A percentile compares a stretch with the other conserved stretches of the same genome.
Conservation (phyloP, 371 early-diverging fungal species). For the Mortierella sp. region DNA sequence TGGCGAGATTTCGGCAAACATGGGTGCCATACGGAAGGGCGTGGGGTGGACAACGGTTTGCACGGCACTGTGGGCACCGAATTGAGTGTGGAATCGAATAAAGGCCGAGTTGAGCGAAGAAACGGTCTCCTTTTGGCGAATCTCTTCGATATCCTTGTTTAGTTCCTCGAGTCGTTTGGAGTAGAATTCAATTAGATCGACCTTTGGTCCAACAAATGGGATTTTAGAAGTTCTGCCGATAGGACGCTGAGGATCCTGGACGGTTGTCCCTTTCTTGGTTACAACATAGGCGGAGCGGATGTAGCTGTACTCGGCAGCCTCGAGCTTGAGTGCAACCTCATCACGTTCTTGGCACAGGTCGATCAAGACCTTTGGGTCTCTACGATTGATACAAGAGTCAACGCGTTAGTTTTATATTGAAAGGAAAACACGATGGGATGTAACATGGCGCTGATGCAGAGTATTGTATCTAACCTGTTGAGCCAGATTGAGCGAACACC, state of each 20-base stretch:
- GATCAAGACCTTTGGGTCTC: conserved; percentile 64
- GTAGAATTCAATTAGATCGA: conserved; percentile 75
- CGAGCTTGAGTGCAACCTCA: conserved; percentile 58
- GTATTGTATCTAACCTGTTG: conserved; percentile 62
- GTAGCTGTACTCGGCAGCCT: conserved; percentile 41
- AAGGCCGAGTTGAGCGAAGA: conserved; percentile 76
- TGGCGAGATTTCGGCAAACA: conserved; percentile 75
- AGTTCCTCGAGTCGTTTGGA: conserved; percentile 64
- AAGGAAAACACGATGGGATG: neutral
- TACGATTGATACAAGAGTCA: neutral
- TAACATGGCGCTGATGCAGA: neutral
- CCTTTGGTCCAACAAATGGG: conserved; percentile 72
- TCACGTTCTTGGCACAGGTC: conserved; percentile 71
- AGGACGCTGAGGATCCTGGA: conserved; percentile 61
- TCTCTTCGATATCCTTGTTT: conserved; percentile 65
- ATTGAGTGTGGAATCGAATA: conserved; percentile 84
- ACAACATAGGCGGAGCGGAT: conserved; percentile 40
- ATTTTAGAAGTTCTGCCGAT: conserved; percentile 66
- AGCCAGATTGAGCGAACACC: conserved; percentile 79
- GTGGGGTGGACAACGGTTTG: conserved; percentile 75
- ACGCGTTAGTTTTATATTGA: too few relatives aligned
- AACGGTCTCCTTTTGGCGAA: conserved; percentile 39
- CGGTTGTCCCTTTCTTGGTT: conserved; percentile 9
- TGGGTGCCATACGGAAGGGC: conserved; percentile 78
- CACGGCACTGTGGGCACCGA: conserved; percentile 88